Evolutionary conservation across 345 rosid species (phyloP).

Genomic region (Eucalyptus marginata): DNA sequence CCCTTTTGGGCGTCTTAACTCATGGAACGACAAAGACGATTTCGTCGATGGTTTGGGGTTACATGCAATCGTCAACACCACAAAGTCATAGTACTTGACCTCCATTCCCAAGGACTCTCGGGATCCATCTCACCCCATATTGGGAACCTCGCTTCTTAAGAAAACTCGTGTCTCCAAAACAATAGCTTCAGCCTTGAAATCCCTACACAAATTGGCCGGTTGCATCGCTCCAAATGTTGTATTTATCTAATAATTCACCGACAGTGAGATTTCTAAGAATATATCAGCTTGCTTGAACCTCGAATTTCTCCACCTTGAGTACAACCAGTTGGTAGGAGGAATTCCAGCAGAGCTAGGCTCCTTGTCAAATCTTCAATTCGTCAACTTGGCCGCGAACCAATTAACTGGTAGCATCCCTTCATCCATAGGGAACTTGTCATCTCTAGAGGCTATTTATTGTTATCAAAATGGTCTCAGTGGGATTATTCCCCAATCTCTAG

Average conservation of each 20-base stretch:
- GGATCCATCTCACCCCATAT: not conserved
- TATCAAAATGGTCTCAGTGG: not conserved
- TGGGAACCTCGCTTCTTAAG: not conserved
- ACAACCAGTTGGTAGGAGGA: not conserved
- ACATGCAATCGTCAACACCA: not conserved
- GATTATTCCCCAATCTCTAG: not conserved
- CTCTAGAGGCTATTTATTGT: not conserved
- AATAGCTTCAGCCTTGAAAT: not conserved
- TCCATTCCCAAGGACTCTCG: not conserved
- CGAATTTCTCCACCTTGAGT: not conserved
- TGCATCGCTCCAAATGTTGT: not conserved
- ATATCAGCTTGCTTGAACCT: not conserved
- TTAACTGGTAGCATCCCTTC: not conserved
- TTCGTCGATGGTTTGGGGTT: not conserved
- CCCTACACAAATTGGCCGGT: not conserved
- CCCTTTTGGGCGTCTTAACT: not conserved
- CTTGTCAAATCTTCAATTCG: not conserved
- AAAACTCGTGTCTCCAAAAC: not conserved
- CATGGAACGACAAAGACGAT: not conserved
- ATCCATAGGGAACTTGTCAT: not conserved
- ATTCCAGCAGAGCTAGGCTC: not conserved
- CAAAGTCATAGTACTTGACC: not conserved
- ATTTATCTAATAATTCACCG: not conserved
- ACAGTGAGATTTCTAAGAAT: not conserved
- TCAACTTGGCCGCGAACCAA: not conserved